Base-by-base conservation (phyloP, 176 grass and related monocot genomes). In the Thinopyrum elongatum region DNA sequence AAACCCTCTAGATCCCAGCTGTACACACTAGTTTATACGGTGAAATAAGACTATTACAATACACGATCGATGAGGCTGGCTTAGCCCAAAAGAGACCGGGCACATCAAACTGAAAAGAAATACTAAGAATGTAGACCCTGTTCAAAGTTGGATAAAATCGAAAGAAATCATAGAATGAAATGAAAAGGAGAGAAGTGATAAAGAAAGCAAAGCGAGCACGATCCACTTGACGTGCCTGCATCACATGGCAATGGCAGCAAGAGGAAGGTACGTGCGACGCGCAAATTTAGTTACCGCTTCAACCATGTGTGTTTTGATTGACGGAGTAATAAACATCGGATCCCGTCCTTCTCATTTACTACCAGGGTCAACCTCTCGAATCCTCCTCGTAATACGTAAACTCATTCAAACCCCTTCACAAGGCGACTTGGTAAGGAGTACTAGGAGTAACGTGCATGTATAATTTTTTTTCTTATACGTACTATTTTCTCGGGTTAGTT, bases 181-280 rank as follows among this genome's bases (percentile, higher is more conserved):
- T 13, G 10, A 44, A 6, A 44, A 15, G 23, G n/a, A 12, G 0
- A 29, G 11, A 65, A 8, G 1, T 3, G 13, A 2, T 30, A 25
- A 30, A n/a, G 2, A 22, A 46, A 28, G 11, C 14, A 71, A 68
- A 21, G 44, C 21, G 46, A 26, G 27, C 21, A 64, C 27, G 26
- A 49, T 28, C 73, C 31, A 82, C 71, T 57, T 82, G 73, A 78
- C 79, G 84, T 90, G 88, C 77, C 49, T 81, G 77, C 83, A 71
- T 71, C 8, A 58, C 55, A 58, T 58, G 55, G 49, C 49, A 53
- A 53, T 19, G 49, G 19, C 21, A 58, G 55, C 2, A 58, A 58
- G 55, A 19, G 19, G 17, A 58, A 21, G 55, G 55, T 58, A 9
- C 55, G 55, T 22, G 55, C 19, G 55, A 65, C 33, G 68, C 77